Base-by-base conservation (phyloP, 176 grass and related monocot species). In the Pharus latifolius region DNA sequence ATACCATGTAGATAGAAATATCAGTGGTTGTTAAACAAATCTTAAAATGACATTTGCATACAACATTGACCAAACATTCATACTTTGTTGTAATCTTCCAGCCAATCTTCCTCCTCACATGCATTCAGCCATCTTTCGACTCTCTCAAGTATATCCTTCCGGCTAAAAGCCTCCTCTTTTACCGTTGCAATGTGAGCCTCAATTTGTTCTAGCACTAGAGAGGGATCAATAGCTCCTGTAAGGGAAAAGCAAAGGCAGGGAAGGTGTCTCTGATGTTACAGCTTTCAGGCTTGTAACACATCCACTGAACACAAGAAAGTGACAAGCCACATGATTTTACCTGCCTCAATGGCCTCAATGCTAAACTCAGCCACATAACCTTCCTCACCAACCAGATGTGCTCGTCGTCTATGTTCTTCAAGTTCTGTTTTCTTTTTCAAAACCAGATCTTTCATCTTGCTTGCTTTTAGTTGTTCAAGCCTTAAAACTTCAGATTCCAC, bases 81-180 rank as follows among this genome's bases (percentile, higher is more conserved):
- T 77, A 98, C 94, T 83, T 88, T 98, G 65, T 87, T 98, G 61
- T 98, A 98, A 62, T 93, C 86, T 77, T 98, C 94, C 48, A 98
- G 72, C 89, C 94, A 98, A 11, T 74, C 67, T 87, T 98, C 94
- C 78, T 98, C 89, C 29, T 98, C 78, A 65, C 89, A 93, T 67
- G 94, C 87, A 67, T 77, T 78, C 33, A 85, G 33, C 84, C 84
- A 98, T 78, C 88, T 93, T 65, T 98, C 94, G 3, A 98, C 86
- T 76, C 83, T 92, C 67, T 98, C 89, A 58, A 98, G 86, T 63
- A 98, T 93, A 75, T 93, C 94, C 80, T 93, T 98, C 68, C 94
- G 77, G 52, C 81, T 88, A 54, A 98, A 90, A 56, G 87, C 80
- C 80, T 98, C 89, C 49, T 98, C 89, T 74, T 98, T 93, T 72